These are phyloP conservation scores for Vigna radiata DNA, from an alignment of 306 rosid genomes.

Conservation along the genomic window DNA sequence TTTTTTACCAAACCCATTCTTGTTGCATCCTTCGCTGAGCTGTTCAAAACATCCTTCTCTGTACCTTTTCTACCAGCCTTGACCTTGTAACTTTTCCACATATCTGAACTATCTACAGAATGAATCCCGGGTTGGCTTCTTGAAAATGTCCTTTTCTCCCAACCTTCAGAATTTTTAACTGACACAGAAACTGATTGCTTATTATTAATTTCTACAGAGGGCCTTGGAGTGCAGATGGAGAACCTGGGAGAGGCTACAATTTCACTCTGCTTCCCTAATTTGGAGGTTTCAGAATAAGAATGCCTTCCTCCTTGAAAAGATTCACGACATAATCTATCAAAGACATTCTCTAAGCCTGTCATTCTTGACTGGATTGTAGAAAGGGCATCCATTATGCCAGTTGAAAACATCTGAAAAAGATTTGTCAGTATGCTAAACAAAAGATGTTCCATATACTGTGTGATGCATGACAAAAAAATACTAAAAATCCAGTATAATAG, in stretches of 20 bases:
- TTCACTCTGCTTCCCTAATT: constrained; percentile 57
- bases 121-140: constrained; percentile 56
- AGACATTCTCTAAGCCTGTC: constrained; percentile 68
- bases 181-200: constrained; percentile 58
- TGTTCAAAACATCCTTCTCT: constrained; percentile 56
- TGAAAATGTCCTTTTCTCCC: constrained; percentile 60
- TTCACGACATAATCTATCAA: constrained; percentile 67
- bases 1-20: constrained; percentile 52
- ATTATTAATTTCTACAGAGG: constrained; percentile 58
- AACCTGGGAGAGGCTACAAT: constrained; percentile 64
- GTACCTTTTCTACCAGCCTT: constrained; percentile 51
- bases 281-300: constrained; percentile 65
- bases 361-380: constrained; percentile 77
- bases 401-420: constrained; percentile 66
- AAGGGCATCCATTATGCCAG: constrained; percentile 71
- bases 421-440: constrained; percentile 30
- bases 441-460: constrained; percentile 24
- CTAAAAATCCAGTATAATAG: neutral
- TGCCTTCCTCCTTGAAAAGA: constrained; percentile 54
- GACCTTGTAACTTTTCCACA: constrained; percentile 59
- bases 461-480: constrained; percentile 34
- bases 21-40: constrained; percentile 49
- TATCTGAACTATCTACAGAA: constrained; percentile 53
- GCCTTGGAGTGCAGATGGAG: constrained; percentile 77
- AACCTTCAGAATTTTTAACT: constrained; percentile 53